Evolutionary conservation across 306 rosid genomes (phyloP).

Genomic region (Cicer chorassanicum): DNA sequence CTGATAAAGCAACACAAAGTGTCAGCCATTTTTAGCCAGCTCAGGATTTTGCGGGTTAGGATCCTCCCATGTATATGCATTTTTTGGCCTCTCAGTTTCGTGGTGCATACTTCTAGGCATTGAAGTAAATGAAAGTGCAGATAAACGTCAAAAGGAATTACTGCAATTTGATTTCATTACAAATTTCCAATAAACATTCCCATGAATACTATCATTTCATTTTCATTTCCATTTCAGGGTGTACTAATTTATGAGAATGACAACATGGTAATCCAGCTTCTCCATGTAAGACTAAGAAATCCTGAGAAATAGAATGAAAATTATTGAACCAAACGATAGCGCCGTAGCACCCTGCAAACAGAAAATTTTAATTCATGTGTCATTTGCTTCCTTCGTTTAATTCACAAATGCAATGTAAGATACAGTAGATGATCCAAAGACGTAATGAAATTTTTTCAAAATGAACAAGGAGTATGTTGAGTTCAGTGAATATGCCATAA

Average conservation of each 20-base stretch:
- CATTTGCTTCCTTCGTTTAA: not conserved
- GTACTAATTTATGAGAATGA: not conserved
- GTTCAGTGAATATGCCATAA: not conserved
- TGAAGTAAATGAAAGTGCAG: conserved; percentile 1
- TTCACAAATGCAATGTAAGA: not conserved
- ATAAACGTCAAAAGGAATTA: not conserved
- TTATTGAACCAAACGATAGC: not conserved
- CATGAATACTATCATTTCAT: not conserved
- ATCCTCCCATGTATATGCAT: not conserved
- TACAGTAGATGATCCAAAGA: not conserved
- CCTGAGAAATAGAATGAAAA: not conserved
- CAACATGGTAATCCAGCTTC: conserved; percentile 1
- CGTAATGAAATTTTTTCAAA: not conserved
- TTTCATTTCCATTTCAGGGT: not conserved
- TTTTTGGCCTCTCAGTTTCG: conserved; percentile 13
- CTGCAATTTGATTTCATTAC: conserved; percentile 5
- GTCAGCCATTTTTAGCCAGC: not conserved
- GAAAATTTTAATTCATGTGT: not conserved
- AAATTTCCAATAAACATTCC: not conserved
- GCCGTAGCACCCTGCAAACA: not conserved
- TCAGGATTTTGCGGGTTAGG: conserved; percentile 1
- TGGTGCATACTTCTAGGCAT: not conserved
- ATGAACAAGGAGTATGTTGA: not conserved
- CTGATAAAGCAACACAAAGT: no score
- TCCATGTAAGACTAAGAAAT: not conserved